Evolutionary conservation across 805 yeast genomes (phyloP), one percentile per base, ranked within the genome.

Genomic region (Ogataea nitratoaversa): DNA sequence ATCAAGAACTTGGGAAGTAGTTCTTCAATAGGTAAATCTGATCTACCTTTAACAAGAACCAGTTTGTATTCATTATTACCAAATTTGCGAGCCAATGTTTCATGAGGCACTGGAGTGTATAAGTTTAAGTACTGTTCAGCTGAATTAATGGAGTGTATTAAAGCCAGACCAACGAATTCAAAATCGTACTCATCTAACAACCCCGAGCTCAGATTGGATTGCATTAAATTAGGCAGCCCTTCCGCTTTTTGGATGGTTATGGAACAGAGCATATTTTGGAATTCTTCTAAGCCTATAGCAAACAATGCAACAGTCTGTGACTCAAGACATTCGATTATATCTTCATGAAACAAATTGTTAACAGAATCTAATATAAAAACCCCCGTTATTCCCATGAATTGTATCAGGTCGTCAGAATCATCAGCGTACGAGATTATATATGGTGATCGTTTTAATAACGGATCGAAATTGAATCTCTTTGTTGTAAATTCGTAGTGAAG

Each of bases 81-180:
- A 18, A 54, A 41, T 8, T 33, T 30, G 7, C 48, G 16, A 1
- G 54, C 27, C 2, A 65, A 11, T 1, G 34, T 16, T 0, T 39
- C 14, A 1, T 36, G 30, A 8, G 52, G 46, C 1, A 49, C 36
- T 0, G 87, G 88, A 0, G 83, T 62, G 49, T 84, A 79, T 1
- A 87, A 37, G 42, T 83, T 79, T 32, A 84, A 50, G 13, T 63
- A 46, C 8, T 63, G 53, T 1, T 60, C 52, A 0, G 44, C 41
- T 0, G 46, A 42, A 48, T 81, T 72, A 11, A 86, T 60, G 1
- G 91, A 82, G 53, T 88, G 96, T 0, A 87, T 67, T 36, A 86
- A 64, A 1, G 75, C 79, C 25, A 83, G 59, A 0, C 85, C 82
- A 16, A 69, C 48, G 44, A 73, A 78, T 3, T 50, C 41, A 12